A percentile compares a stretch with the other conserved stretches of the same genome.
Conservation (phyloP, 73 alveolate species). For the Tetrahymena borealis region DNA sequence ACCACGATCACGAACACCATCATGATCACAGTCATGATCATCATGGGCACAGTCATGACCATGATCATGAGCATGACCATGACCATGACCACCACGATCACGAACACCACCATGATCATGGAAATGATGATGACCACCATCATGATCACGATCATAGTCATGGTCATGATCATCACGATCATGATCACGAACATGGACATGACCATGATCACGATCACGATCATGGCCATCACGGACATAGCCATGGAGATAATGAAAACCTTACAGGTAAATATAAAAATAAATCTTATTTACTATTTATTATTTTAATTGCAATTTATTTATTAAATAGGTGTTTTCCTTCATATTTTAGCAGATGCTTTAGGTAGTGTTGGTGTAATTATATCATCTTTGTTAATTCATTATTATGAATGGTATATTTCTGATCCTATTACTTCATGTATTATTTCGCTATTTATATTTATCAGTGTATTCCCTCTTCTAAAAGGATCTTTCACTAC, state of each 20-base stretch:
- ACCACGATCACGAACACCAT: slow-evolving; percentile 6
- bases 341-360: slow-evolving; percentile 97
- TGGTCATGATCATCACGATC: slow-evolving; percentile 11
- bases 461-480: slow-evolving; percentile 77
- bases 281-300: no score
- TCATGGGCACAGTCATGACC: slow-evolving; percentile 29
- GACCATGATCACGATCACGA: slow-evolving; percentile 32
- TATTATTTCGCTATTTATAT: slow-evolving; percentile 89
- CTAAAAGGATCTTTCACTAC: slow-evolving; percentile 62
- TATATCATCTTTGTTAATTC: slow-evolving; percentile 75
- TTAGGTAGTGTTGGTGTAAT: slow-evolving; percentile 97
- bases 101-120: not conserved
- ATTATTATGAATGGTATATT: slow-evolving; percentile 76
- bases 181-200: slow-evolving; percentile 27
- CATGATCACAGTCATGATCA: slow-evolving; percentile 54
- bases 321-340: slow-evolving; percentile 81
- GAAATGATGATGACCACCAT: slow-evolving; percentile 74
- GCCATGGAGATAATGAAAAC: slow-evolving; percentile 51
- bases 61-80: slow-evolving; percentile 44
- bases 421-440: slow-evolving; percentile 96
- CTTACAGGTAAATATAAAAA: not conserved
- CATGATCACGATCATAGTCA: slow-evolving; percentile 57
- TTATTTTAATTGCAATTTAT: no score
- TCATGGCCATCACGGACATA: slow-evolving; percentile 37
- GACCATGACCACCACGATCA: slow-evolving; percentile 19